Evolutionary conservation across 2,329 filamentous ascomycete genomes (phyloP).

Genomic region (Grosmannia huntii): DNA sequence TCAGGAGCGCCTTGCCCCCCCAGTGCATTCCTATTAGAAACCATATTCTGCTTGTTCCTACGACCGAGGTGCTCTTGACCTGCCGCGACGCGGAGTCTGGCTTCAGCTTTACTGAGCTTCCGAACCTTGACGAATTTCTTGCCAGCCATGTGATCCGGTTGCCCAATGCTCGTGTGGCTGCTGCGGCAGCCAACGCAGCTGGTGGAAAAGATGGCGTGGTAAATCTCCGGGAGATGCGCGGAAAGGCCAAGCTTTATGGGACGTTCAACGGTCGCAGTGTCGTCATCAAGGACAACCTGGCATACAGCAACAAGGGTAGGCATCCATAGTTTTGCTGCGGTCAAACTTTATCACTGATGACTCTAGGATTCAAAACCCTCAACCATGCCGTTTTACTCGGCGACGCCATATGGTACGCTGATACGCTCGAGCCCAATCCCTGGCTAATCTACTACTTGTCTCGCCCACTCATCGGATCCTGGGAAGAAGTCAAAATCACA

Average conservation of each 20-base stretch:
- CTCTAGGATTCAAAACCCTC: constrained; percentile 72
- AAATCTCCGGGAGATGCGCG: constrained; percentile 72
- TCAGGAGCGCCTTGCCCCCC: constrained; percentile 81
- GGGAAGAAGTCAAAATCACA: constrained; percentile 61
- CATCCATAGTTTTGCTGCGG: neutral
- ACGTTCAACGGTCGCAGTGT: constrained; percentile 89
- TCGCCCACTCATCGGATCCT: constrained; percentile 69
- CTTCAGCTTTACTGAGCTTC: constrained; percentile 63
- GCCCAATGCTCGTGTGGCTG: constrained; percentile 34
- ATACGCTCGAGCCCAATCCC: constrained; percentile 77
- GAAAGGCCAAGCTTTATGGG: constrained; percentile 87
- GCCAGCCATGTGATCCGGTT: constrained; percentile 93
- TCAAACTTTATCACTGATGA: neutral
- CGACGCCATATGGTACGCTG: constrained; percentile 79
- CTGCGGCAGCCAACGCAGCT: constrained; percentile 31
- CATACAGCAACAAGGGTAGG: constrained; percentile 93
- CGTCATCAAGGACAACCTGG: constrained; percentile 81
- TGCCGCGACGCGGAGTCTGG: constrained; percentile 76
- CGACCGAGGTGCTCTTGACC: constrained; percentile 81
- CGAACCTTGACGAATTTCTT: constrained; percentile 85
- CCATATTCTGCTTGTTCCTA: constrained; percentile 86
- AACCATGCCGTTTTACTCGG: constrained; percentile 78
- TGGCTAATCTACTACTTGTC: constrained; percentile 98
- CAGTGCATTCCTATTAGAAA: constrained; percentile 89
- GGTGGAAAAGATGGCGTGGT: constrained; percentile 44